Evolutionary conservation across 257 asterid genomes (phyloP).

Genomic region (Agastache rugosa): DNA sequence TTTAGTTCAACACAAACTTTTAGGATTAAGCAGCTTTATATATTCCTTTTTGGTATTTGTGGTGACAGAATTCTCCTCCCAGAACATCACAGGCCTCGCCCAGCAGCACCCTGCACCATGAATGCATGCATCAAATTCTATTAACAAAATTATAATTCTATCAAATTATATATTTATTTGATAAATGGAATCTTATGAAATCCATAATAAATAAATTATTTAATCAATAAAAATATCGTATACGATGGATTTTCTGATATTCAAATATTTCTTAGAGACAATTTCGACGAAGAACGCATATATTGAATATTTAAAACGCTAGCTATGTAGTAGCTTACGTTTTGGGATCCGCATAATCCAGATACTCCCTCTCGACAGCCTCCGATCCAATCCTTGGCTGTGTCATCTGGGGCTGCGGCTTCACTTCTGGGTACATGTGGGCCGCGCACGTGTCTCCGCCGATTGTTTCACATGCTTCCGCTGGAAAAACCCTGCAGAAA

Average conservation of each 20-base stretch:
- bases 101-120: conserved; percentile 51
- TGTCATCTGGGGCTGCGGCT: conserved; percentile 33
- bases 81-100: conserved; percentile 62
- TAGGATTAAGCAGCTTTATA: not conserved
- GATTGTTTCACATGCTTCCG: conserved; percentile 69
- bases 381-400: conserved; percentile 35
- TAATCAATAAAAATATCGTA: too few relatives aligned
- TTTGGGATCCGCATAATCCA: conserved; percentile 55
- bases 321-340: conserved; percentile 41
- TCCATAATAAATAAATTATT: too few relatives aligned
- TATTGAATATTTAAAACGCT: not conserved
- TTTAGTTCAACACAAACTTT: too few relatives aligned
- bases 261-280: too few relatives aligned
- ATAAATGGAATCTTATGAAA: too few relatives aligned
- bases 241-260: too few relatives aligned
- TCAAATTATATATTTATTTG: too few relatives aligned
- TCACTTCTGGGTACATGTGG: conserved; percentile 56
- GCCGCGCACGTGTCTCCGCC: conserved; percentile 66
- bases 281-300: too few relatives aligned
- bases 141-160: too few relatives aligned
- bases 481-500: conserved; percentile 58
- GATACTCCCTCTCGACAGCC: conserved; percentile 59
- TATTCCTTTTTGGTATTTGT: conserved; percentile 35
- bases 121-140: not conserved
- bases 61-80: conserved; percentile 54